A percentile compares a stretch with the other conserved stretches of the same genome.
Evolutionary conservation across 2,329 filamentous ascomycete species (phyloP).

Genomic region (Chrysoporthe cubensis): DNA sequence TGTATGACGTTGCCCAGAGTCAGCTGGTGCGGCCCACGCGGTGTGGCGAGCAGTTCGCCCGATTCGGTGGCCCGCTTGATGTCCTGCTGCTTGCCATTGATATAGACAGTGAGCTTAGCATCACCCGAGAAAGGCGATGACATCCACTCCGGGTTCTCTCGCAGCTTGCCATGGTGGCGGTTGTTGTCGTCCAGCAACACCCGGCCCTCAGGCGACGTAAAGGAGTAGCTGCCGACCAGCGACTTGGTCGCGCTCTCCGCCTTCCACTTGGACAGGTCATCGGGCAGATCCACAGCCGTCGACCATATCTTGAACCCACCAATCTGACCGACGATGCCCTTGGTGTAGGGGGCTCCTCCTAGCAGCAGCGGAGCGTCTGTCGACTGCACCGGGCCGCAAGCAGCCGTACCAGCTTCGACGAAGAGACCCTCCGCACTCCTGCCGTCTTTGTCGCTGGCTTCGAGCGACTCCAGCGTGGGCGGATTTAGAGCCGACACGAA

Average conservation of each 20-base stretch:
- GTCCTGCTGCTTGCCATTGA: slow-evolving; percentile 1
- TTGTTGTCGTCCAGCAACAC: background rate
- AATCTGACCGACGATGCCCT: background rate
- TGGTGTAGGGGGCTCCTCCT: background rate
- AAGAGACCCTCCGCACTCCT: background rate
- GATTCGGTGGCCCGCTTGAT: background rate
- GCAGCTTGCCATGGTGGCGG: background rate
- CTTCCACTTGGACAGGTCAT: background rate
- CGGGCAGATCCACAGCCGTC: background rate
- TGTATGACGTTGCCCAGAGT: background rate
- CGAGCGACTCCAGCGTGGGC: background rate
- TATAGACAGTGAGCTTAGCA: background rate
- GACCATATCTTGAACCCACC: background rate
- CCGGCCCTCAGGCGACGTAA: background rate
- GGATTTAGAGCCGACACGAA: background rate
- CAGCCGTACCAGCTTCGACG: background rate
- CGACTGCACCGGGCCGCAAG: background rate
- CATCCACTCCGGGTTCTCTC: background rate
- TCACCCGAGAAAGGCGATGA: background rate
- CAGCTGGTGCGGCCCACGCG: background rate
- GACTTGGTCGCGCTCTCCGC: background rate
- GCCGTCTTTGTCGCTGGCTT: background rate
- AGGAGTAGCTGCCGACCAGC: background rate
- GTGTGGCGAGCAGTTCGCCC: background rate
- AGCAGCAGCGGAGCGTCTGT: background rate